Evolutionary conservation across 2,329 filamentous ascomycete species (phyloP), one percentile per base, ranked within the genome.

Genomic region (Amylocarpus encephaloides): DNA sequence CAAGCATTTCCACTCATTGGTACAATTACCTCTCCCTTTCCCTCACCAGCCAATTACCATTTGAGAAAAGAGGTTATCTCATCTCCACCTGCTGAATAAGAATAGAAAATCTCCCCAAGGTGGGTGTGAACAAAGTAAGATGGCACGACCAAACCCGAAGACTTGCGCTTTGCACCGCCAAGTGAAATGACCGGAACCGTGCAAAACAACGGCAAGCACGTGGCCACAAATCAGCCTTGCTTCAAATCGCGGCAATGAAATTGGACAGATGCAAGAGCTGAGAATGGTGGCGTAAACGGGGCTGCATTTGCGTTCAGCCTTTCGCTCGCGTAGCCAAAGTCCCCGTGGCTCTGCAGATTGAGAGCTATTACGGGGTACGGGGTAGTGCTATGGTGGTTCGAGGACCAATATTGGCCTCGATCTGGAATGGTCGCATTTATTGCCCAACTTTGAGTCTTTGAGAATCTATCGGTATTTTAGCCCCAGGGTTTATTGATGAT

Each of bases 71-170:
- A 16, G 15, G 33, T 16, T 16, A 13, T 46, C 26, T 50, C 48
- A 50, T 50, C 48, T 50, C 48, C 48, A 50, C 48, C 41, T 4
- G 22, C n/a, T n/a, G 13, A 33, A 26, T 26, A 26, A 26, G 22
- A 26, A 26, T 26, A 26, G 22, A 26, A 26, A 26, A 26, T 4
- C 7, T 26, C 22, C 22, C 7, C 7, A 26, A 26, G 22, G 7
- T 26, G 22, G 22, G 22, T 26, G 22, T 7, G 22, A 26, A 26
- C 22, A 26, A 26, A 26, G 22, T 26, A 26, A 26, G 22, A 26
- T 26, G 22, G 22, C 22, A 26, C 4, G 7, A 26, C 22, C 38
- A 18, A 40, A 6, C 18, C 38, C 38, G 38, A 40, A 40, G 16
- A 19, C 10, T 34, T 47, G 33, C 26, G 7, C 22, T 26, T 26